Evolutionary conservation across 805 yeast genomes (phyloP), one percentile per base, ranked within the genome.

Genomic region (Candida lessepsii): DNA sequence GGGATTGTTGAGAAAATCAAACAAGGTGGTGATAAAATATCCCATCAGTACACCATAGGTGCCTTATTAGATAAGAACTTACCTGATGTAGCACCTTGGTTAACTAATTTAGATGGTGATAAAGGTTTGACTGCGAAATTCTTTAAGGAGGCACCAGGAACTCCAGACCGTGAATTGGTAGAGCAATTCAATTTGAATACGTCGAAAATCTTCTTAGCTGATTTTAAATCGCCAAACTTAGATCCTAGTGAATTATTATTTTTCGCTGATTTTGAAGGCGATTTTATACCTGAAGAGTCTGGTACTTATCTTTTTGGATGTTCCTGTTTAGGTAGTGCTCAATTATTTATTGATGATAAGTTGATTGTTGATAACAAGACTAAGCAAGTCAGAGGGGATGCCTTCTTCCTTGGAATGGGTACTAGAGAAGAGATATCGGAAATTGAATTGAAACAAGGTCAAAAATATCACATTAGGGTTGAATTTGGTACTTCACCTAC

Each of bases 291-390:
- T 3, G 78, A 74, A 25, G 67, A 62, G 32, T 47, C 71, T 34
- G 81, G 74, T 8, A 63, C 56, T 11, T 79, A 73, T 50, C 70
- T 69, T 40, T 70, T 80, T 49, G 84, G 83, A 16, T 55, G 75
- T 39, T 58, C 75, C 10, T 72, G 71, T 25, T 51, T 63, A 36
- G 86, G 86, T 15, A 74, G 82, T 28, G 82, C 79, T 21, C 71
- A 70, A 52, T 44, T 81, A 16, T 81, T 65, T 48, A 54, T 80
- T 37, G 72, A 81, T 49, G 83, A 58, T 41, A 50, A 72, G 49
- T 59, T 78, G 41, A 61, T 81, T 23, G 73, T 78, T 37, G 83
- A 80, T 55, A 78, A 80, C 59, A 71, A 67, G 49, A 73, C 78
- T 31, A 55, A 66, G 19, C 85, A 81, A 60, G 58, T 47, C 2